Evolutionary conservation across 768 basidiomycete species (phyloP).

Genomic region (Pisolithus microcarpus): DNA sequence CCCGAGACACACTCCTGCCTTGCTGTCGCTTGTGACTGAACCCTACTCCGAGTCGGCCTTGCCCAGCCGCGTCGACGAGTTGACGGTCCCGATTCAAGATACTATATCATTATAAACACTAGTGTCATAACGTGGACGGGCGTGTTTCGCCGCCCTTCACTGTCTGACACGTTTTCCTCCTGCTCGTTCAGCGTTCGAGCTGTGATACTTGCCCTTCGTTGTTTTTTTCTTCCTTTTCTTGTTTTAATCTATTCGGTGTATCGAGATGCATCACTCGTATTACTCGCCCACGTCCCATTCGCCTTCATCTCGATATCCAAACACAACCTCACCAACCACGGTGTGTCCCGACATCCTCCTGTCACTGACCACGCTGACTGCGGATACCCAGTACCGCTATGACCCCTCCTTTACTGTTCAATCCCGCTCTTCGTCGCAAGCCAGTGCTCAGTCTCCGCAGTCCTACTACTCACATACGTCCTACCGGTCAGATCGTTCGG

Average conservation of each 20-base stretch:
- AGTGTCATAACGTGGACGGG: neutral
- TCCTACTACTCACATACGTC: neutral
- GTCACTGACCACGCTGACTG: neutral
- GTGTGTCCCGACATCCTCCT: neutral
- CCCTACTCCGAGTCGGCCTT: neutral
- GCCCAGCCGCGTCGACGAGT: neutral
- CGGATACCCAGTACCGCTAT: neutral
- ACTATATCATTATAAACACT: neutral
- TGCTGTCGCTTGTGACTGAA: neutral
- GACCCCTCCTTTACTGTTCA: neutral
- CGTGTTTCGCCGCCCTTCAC: neutral
- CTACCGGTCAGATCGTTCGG: conserved; percentile 12
- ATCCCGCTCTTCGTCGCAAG: neutral
- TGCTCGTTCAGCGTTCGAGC: neutral
- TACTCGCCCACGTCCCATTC: neutral
- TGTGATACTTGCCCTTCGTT: neutral
- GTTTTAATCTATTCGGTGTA: neutral
- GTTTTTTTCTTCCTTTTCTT: neutral
- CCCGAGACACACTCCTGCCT: too few relatives aligned
- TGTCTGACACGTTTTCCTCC: neutral
- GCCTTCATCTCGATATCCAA: neutral
- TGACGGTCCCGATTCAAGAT: too few relatives aligned
- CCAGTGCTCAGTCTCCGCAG: neutral
- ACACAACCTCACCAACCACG: neutral
- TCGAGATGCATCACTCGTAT: neutral